A percentile compares a stretch with the other conserved stretches of the same genome.
Conservation (phyloP, 2,329 filamentous ascomycete genomes). For the Calonectria henricotiae region DNA sequence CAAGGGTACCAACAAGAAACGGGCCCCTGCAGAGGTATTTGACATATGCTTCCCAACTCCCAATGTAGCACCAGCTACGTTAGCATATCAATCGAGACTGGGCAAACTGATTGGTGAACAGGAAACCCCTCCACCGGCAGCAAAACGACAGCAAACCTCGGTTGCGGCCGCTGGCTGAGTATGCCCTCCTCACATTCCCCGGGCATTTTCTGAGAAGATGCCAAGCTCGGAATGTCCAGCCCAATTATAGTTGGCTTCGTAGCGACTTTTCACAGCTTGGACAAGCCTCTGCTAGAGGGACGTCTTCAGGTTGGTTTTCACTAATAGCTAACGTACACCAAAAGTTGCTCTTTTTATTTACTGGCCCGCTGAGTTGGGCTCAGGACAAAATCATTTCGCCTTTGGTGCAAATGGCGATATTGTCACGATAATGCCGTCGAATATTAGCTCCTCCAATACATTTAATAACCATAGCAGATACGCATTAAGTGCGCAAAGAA, state of each 20-base stretch:
- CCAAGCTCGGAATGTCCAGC: conserved; percentile 35
- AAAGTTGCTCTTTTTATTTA: conserved; percentile 38
- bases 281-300: conserved; percentile 39
- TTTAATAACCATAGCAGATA: conserved; percentile 31
- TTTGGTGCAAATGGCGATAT: conserved; percentile 1
- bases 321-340: conserved; percentile 46
- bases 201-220: conserved; percentile 35
- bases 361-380: conserved; percentile 11
- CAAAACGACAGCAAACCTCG: conserved; percentile 63
- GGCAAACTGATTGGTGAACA: conserved; percentile 53
- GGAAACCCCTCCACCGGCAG: conserved; percentile 60
- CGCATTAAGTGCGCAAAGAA: conserved; percentile 28
- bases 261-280: conserved; percentile 35
- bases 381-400: conserved; percentile 8
- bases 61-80: conserved; percentile 36
- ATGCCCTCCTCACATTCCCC: conserved; percentile 36
- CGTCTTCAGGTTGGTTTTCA: conserved; percentile 33
- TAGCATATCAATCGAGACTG: conserved; percentile 30
- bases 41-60: conserved; percentile 42
- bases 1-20: conserved; percentile 66
- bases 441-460: conserved; percentile 23
- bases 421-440: conserved; percentile 10
- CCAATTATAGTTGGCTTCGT: conserved; percentile 33
- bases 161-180: conserved; percentile 61
- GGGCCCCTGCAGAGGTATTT: conserved; percentile 66